Conservation (phyloP, 2,329 filamentous ascomycete genomes). For the Lasiodiplodia theobromae region DNA sequence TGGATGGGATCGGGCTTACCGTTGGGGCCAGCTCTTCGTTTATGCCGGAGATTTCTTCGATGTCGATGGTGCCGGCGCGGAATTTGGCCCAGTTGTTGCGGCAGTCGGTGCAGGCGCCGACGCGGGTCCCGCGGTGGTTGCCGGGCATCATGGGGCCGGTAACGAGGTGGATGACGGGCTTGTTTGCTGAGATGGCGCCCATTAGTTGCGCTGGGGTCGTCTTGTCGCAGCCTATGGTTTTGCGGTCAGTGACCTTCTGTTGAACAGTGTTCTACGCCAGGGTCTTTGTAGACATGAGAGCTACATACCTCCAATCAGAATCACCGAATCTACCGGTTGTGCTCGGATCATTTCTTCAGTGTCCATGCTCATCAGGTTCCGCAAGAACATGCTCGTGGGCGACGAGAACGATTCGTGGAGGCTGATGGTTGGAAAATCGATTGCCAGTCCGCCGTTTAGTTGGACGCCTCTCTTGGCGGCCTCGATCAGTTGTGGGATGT, state of each 20-base stretch:
- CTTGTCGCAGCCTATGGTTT: constrained; percentile 68
- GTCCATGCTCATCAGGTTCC: constrained; percentile 81
- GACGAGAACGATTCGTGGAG: constrained; percentile 72
- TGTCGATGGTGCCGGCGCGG: constrained; percentile 69
- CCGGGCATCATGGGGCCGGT: constrained; percentile 81
- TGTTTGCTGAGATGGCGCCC: constrained; percentile 78
- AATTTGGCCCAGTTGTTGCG: constrained; percentile 76
- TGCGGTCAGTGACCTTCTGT: neutral
- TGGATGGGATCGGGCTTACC: constrained; percentile 46
- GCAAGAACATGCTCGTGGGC: constrained; percentile 76
- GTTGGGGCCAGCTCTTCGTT: constrained; percentile 78
- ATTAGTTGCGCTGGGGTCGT: constrained; percentile 77
- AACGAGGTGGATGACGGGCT: constrained; percentile 71
- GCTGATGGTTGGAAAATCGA: constrained; percentile 78
- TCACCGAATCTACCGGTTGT: constrained; percentile 72
- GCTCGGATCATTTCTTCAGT: constrained; percentile 80
- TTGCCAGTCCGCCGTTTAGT: constrained; percentile 69
- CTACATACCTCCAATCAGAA: constrained; percentile 65
- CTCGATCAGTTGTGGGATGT: constrained; percentile 74
- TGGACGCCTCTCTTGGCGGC: constrained; percentile 73
- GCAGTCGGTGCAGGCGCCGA: constrained; percentile 79
- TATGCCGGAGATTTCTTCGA: constrained; percentile 73
- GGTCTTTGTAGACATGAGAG: neutral
- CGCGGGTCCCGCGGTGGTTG: constrained; percentile 66
- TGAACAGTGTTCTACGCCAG: neutral